These are phyloP conservation scores for Mycosphaerella sp. DNA, from an alignment of 2,329 filamentous ascomycete species.

Conservation along the genomic window DNA sequence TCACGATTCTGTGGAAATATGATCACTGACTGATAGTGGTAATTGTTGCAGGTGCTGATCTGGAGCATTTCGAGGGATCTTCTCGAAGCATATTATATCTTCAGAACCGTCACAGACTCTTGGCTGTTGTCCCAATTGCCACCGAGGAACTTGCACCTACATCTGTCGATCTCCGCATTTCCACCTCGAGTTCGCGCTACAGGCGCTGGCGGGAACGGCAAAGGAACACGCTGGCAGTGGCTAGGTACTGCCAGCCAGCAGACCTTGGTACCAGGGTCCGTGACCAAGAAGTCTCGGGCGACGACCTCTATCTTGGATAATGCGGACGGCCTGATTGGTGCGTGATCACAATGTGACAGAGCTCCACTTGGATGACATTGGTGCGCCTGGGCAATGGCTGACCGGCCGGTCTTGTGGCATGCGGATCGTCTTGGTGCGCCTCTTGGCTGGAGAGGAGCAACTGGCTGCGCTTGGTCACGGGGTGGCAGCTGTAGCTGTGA, in stretches of 20 bases:
- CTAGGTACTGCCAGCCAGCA: not conserved
- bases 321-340: conserved; percentile 8
- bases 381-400: conserved; percentile 3
- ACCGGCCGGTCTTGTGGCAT: conserved; percentile 3
- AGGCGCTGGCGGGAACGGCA: conserved; percentile 6
- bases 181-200: not conserved
- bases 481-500: not conserved
- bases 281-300: not conserved
- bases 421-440: conserved; percentile 6
- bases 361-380: not conserved
- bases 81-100: conserved; percentile 5
- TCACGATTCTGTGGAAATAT: not conserved
- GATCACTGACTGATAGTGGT: not conserved
- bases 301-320: not conserved
- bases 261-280: not conserved
- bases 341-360: not conserved
- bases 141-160: conserved; percentile 6
- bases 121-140: conserved; percentile 3
- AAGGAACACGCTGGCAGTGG: no score
- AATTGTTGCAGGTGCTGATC: conserved; percentile 10
- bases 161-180: conserved; percentile 9
- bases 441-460: conserved; percentile 3
- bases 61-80: not conserved
- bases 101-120: conserved; percentile 1
- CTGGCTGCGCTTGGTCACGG: not conserved